Conservation (phyloP, 148 eudicot genomes). For the Rhododendron griersonianum region DNA sequence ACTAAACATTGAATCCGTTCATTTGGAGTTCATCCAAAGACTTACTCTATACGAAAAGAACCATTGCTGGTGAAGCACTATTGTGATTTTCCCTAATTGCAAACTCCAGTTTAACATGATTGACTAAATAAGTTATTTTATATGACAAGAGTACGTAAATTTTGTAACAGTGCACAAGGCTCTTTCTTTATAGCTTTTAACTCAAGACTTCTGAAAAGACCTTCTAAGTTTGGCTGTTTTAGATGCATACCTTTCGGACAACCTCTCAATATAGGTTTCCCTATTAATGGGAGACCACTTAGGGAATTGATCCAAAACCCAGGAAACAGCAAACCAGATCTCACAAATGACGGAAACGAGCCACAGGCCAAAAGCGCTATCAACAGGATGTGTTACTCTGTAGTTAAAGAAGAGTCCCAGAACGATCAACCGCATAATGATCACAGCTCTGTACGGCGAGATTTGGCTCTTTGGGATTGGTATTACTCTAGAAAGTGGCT, state of each 20-base stretch:
- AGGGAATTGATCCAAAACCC: slow-evolving; percentile 99
- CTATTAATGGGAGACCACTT: slow-evolving; percentile 90
- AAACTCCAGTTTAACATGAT: not conserved
- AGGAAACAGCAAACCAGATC: slow-evolving; percentile 96
- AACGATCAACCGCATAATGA: slow-evolving; percentile 70
- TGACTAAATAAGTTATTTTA: not conserved
- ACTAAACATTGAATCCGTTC: not conserved
- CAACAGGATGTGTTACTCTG: slow-evolving; percentile 91
- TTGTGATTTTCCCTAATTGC: not conserved
- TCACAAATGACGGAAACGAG: slow-evolving; percentile 98
- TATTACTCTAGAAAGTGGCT: slow-evolving; percentile 67
- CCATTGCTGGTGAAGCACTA: not conserved
- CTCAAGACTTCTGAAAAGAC: not conserved
- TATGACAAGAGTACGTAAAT: not conserved
- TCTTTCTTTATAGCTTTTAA: not conserved
- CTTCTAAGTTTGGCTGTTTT: not conserved
- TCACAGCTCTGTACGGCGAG: slow-evolving; percentile 73
- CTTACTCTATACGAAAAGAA: not conserved
- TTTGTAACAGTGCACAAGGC: not conserved
- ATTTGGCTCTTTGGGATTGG: slow-evolving; percentile 77
- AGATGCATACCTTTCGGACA: slow-evolving; percentile 61
- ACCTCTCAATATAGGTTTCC: slow-evolving; percentile 65
- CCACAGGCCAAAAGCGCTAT: slow-evolving; percentile 88
- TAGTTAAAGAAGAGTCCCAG: slow-evolving; percentile 87
- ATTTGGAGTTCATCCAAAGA: not conserved